A percentile compares a stretch with the other conserved stretches of the same genome.
Evolutionary conservation across 768 basidiomycete genomes (phyloP).

Genomic region (Thelephora ganbajun): DNA sequence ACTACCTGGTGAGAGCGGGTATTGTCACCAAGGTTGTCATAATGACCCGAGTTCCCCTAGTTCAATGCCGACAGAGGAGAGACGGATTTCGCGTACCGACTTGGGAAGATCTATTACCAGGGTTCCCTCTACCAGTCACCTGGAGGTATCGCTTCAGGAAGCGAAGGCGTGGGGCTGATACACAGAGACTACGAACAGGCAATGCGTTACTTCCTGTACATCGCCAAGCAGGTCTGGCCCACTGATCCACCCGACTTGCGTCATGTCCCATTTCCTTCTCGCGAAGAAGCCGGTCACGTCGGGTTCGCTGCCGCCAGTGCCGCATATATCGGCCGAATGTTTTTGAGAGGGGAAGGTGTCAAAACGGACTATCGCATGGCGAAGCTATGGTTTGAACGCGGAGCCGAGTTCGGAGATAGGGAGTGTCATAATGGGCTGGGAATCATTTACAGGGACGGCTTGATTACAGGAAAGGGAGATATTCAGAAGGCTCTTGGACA

Average conservation of each 20-base stretch:
- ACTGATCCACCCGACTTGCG: conserved; percentile 50
- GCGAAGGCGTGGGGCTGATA: conserved; percentile 86
- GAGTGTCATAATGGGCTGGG: conserved; percentile 87
- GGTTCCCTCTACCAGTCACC: conserved; percentile 75
- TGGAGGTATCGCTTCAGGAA: conserved; percentile 77
- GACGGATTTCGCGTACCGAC: conserved; percentile 74
- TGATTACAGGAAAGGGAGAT: conserved; percentile 54
- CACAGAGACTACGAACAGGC: conserved; percentile 68
- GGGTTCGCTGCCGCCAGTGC: conserved; percentile 69
- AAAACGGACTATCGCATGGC: conserved; percentile 61
- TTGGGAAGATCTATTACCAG: conserved; percentile 94
- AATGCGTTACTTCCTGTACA: conserved; percentile 68
- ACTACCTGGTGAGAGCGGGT: conserved; percentile 52
- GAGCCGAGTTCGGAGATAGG: conserved; percentile 63
- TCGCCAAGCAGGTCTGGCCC: conserved; percentile 82
- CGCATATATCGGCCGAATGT: conserved; percentile 88
- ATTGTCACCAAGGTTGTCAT: neutral
- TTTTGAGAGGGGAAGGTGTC: conserved; percentile 84
- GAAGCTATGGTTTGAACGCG: conserved; percentile 92
- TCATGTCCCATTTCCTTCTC: conserved; percentile 17
- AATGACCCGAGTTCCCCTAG: conserved; percentile 23
- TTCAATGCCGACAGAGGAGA: conserved; percentile 94
- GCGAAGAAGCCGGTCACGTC: conserved; percentile 17
- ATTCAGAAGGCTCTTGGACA: conserved; percentile 43
- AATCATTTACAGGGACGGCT: conserved; percentile 83